These are phyloP conservation scores for Colletotrichum sp. DNA, from an alignment of 2,329 filamentous ascomycete genomes.

Conservation along the genomic window DNA sequence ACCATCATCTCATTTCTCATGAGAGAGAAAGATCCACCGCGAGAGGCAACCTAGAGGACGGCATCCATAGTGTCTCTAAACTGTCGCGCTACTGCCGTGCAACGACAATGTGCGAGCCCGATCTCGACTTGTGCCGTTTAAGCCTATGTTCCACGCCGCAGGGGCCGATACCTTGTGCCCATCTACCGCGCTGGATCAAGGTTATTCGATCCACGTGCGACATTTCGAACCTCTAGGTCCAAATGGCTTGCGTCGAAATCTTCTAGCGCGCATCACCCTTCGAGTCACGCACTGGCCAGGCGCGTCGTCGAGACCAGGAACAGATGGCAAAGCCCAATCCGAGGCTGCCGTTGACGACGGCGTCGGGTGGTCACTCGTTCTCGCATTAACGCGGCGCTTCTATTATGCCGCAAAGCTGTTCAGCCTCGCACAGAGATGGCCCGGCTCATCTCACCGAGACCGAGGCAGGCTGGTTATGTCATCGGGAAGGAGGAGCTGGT, in stretches of 20 bases:
- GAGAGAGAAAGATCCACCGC: neutral
- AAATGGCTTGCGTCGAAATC: neutral
- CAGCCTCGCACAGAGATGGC: neutral
- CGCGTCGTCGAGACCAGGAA: neutral
- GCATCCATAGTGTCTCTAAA: neutral
- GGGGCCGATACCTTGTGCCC: neutral
- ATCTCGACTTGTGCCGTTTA: neutral
- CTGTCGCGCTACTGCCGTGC: neutral
- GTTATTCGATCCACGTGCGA: neutral
- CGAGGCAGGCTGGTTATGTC: neutral
- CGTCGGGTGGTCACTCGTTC: neutral
- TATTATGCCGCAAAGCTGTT: neutral
- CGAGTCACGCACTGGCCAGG: neutral
- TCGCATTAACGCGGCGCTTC: neutral
- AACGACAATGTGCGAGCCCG: neutral
- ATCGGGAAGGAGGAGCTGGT: neutral
- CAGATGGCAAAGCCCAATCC: neutral
- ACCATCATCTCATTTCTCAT: neutral
- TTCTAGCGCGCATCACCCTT: neutral
- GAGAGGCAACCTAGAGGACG: neutral
- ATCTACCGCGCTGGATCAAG: neutral
- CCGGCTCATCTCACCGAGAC: neutral
- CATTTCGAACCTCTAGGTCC: neutral
- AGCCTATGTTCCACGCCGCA: neutral
- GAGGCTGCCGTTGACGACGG: neutral